A percentile compares a stretch with the other conserved stretches of the same genome.
phyloP scores from a whole-genome alignment of 1,139 yeast genomes.

The Scheffersomyces lignicola region DNA sequence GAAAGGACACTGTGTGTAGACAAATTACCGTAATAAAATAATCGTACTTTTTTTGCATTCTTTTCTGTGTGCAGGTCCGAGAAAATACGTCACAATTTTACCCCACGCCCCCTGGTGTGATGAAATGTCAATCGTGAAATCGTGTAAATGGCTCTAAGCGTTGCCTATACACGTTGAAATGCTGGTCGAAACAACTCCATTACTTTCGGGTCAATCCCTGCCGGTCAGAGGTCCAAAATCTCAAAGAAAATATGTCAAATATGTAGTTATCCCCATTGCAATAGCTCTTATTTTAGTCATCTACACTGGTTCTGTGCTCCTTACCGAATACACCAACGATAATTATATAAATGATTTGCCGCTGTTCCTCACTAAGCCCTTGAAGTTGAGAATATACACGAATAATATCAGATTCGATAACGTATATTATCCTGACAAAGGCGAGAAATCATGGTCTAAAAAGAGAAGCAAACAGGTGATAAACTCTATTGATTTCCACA shows the following conservation, averaged over 20 bases:
- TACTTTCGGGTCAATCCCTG: too few relatives aligned
- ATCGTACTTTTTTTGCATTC: too few relatives aligned
- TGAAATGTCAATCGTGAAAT: too few relatives aligned
- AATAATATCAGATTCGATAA: conserved; percentile 56
- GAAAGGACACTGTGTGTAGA: too few relatives aligned
- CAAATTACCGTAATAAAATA: too few relatives aligned
- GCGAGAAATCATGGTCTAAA: conserved; percentile 47
- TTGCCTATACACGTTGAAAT: too few relatives aligned
- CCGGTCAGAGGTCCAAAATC: too few relatives aligned
- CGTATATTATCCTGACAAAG: conserved; percentile 19
- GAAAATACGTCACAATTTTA: too few relatives aligned
- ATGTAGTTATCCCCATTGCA: background rate
- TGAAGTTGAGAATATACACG: conserved; percentile 45
- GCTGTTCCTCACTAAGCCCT: conserved; percentile 6
- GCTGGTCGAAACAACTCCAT: background rate
- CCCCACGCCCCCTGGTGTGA: conserved; percentile 1
- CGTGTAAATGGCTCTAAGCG: too few relatives aligned
- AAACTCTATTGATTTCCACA: conserved; percentile 37
- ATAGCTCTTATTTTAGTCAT: background rate
- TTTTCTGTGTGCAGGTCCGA: too few relatives aligned
- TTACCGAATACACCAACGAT: background rate
- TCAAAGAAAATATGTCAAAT: background rate
- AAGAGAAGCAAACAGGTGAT: conserved; percentile 33
- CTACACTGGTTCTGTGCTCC: background rate
- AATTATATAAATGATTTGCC: background rate